Evolutionary conservation across 2,329 filamentous ascomycete species (phyloP), one percentile per base, ranked within the genome.

Genomic region (Teratosphaeria viscida): DNA sequence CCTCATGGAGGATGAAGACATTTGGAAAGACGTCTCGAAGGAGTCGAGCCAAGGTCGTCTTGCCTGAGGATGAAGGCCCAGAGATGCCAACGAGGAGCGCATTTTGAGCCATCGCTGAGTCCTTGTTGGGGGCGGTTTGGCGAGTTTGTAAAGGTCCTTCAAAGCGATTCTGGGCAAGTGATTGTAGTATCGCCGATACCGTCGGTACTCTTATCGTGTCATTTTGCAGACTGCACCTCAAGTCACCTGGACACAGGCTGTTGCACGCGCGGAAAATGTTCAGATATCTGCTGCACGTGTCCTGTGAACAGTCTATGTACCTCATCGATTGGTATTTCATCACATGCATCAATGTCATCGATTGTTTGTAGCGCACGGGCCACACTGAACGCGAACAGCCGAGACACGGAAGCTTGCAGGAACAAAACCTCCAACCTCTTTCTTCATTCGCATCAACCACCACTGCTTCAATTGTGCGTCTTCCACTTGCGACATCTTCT

Each of bases 51-150:
- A 99, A 82, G 2, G 94, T 97, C 2, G 94, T 97, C 78, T 99
- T 99, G 61, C 94, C 94, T 67, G 89, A 92, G 3, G 89, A 95
- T 1, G 92, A 96, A 64, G 89, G 90, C 59, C 94, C 94, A 47
- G 90, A 95, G 60, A 97, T 85, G 61, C 86, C 90, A 58, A 97
- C 78, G 52, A 96, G 77, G 61, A 92, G 71, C 55, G 77, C 74
- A 52, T 67, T 71, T 12, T 54, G 43, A 19, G 43, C 19, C 43
- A 49, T 49, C 16, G 19, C 43, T 23, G 43, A 11, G 7, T n/a
- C 11, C n/a, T 19, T 5, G 8, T 4, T 10, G 8, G 23, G 5
- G 16, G 16, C 43, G 3, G 43, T 49, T 10, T 49, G 16, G 43
- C 43, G 5, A 19, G n/a, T 10, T 2, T 49, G n/a, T n/a, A n/a